phyloP scores from a whole-genome alignment of 2,329 filamentous ascomycete genomes.

The Bipolaris gigantea region DNA sequence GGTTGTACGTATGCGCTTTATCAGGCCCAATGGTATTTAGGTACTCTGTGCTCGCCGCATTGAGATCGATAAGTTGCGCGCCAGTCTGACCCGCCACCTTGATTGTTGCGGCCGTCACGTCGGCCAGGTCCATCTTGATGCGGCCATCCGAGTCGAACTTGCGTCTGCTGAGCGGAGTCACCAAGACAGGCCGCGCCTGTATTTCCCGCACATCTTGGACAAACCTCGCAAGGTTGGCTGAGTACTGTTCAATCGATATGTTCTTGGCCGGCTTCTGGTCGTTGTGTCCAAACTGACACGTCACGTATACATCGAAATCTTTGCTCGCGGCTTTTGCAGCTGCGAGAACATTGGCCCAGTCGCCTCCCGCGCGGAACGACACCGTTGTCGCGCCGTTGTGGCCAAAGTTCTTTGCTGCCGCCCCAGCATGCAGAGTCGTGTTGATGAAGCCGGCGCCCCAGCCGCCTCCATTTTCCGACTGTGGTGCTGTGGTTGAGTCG shows the following conservation, averaged over 20 bases:
- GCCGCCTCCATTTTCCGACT: conserved; percentile 37
- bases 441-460: conserved; percentile 62
- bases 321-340: conserved; percentile 43
- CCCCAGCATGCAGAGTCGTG: conserved; percentile 50
- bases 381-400: conserved; percentile 58
- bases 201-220: conserved; percentile 36
- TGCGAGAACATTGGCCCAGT: conserved; percentile 56
- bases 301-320: conserved; percentile 53
- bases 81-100: conserved; percentile 47
- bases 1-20: conserved; percentile 54
- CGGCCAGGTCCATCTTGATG: conserved; percentile 51
- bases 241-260: conserved; percentile 52
- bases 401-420: conserved; percentile 58
- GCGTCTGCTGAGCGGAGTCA: conserved; percentile 59
- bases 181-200: conserved; percentile 48
- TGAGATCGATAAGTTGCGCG: conserved; percentile 55
- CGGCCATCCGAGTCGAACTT: conserved; percentile 44
- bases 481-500: conserved; percentile 43
- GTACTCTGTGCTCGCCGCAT: conserved; percentile 53
- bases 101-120: conserved; percentile 51
- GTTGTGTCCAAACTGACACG: conserved; percentile 64
- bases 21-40: conserved; percentile 54
- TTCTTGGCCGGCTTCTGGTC: conserved; percentile 54
- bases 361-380: conserved; percentile 55
- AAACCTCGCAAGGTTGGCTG: conserved; percentile 53